These are phyloP conservation scores for Ustilago shanxiensis DNA, from an alignment of 1,284 basidiomycete genomes.

Conservation along the genomic window DNA sequence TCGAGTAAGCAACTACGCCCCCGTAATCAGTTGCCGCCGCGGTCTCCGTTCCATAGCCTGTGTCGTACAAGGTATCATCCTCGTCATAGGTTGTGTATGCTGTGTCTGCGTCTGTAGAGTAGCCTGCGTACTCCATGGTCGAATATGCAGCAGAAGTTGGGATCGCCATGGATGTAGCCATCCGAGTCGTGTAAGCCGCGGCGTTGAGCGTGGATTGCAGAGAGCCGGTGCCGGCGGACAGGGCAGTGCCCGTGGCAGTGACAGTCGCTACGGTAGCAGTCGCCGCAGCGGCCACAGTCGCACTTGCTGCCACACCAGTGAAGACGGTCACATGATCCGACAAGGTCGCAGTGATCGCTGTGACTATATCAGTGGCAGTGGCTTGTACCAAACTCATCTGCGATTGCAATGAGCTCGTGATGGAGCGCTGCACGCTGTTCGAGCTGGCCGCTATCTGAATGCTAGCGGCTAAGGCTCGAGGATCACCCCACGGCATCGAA, in stretches of 20 bases:
- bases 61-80: neutral
- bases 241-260: neutral
- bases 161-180: neutral
- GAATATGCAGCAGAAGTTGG: neutral
- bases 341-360: conserved; percentile 40
- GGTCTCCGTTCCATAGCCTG: neutral
- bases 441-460: conserved; percentile 47
- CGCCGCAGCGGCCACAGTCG: conserved; percentile 7
- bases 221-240: neutral
- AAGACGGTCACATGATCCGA: conserved; percentile 26
- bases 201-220: conserved; percentile 6
- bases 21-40: neutral
- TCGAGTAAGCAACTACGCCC: conserved; percentile 1
- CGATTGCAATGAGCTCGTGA: conserved; percentile 38
- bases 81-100: neutral
- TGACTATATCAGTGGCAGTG: conserved; percentile 24
- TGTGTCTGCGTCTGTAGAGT: neutral
- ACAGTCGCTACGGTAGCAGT: conserved; percentile 8
- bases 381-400: conserved; percentile 32
- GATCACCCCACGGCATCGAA: conserved; percentile 44
- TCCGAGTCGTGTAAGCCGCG: neutral
- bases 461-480: conserved; percentile 39
- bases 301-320: conserved; percentile 18
- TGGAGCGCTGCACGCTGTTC: conserved; percentile 39
- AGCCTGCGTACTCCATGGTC: neutral